Percentiles rank a stretch among this genome's conserved stretches.
Evolutionary conservation across 352 stramenopile species (phyloP).

Genomic region (Lagenidium giganteum): DNA sequence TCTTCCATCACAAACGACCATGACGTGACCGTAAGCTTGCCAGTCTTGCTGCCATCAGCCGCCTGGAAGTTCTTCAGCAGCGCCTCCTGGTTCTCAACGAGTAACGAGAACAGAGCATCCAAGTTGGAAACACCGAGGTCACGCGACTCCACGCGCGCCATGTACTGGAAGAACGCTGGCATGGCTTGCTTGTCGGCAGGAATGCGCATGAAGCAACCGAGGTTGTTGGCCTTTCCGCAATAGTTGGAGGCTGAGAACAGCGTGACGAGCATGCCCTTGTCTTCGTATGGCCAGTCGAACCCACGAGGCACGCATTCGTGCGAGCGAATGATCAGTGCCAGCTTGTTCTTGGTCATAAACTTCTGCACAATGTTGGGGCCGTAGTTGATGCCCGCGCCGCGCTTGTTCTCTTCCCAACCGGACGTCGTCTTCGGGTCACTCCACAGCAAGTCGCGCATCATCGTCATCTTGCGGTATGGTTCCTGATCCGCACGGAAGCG

Average conservation of each 20-base stretch:
- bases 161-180: conserved; percentile 86
- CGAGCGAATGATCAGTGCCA: conserved; percentile 76
- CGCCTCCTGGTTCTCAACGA: conserved; percentile 66
- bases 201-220: conserved; percentile 83
- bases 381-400: conserved; percentile 73
- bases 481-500: conserved; percentile 42
- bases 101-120: conserved; percentile 82
- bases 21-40: conserved; percentile 34
- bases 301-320: conserved; percentile 81
- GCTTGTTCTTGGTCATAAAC: conserved; percentile 83
- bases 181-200: conserved; percentile 58
- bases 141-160: conserved; percentile 72
- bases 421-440: conserved; percentile 65
- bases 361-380: conserved; percentile 76
- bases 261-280: conserved; percentile 84
- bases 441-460: conserved; percentile 81
- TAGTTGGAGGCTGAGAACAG: conserved; percentile 88
- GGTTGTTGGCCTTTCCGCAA: conserved; percentile 79
- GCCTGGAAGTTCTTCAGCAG: conserved; percentile 60
- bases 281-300: conserved; percentile 75
- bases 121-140: conserved; percentile 81
- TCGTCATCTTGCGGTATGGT: conserved; percentile 52
- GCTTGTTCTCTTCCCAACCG: conserved; percentile 78
- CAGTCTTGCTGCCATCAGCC: conserved; percentile 30
- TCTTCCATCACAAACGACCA: conserved; percentile 77